Percentiles rank a stretch among this genome's conserved stretches.
These are phyloP conservation scores for Quambalaria eucalypti DNA, from an alignment of 1,284 basidiomycete species.

Conservation along the genomic window DNA sequence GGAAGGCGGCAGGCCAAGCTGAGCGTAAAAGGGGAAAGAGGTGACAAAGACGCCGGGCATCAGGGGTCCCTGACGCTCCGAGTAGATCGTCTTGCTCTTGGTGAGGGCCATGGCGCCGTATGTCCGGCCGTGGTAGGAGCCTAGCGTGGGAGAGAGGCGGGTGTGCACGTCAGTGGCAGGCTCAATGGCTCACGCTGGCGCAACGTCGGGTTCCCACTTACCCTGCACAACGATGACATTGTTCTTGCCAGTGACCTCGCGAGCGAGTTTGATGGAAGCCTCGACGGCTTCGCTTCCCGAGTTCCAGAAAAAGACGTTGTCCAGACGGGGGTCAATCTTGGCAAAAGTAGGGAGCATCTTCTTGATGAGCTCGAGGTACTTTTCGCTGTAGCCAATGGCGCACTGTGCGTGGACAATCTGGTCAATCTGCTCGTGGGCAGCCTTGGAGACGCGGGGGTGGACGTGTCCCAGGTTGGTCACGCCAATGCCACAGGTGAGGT, in stretches of 20 bases:
- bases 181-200: too few relatives aligned
- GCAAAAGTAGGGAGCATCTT: slow-evolving; percentile 59
- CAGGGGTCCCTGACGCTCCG: slow-evolving; percentile 65
- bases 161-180: too few relatives aligned
- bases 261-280: slow-evolving; percentile 66
- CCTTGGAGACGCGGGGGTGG: slow-evolving; percentile 38
- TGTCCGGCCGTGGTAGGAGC: slow-evolving; percentile 44
- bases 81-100: slow-evolving; percentile 81
- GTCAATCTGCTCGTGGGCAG: slow-evolving; percentile 34
- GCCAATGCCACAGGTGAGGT: slow-evolving; percentile 41
- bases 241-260: slow-evolving; percentile 65
- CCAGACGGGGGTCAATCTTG: slow-evolving; percentile 60
- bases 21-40: slow-evolving; percentile 89
- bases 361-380: slow-evolving; percentile 32
- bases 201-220: too few relatives aligned
- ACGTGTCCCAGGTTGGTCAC: slow-evolving; percentile 42
- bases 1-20: slow-evolving; percentile 59
- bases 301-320: slow-evolving; percentile 74
- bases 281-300: slow-evolving; percentile 86
- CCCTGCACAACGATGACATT: slow-evolving; percentile 84
- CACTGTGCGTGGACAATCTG: slow-evolving; percentile 39
- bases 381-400: slow-evolving; percentile 27
- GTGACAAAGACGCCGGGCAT: slow-evolving; percentile 79
- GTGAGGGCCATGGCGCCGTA: slow-evolving; percentile 75
- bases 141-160: too few relatives aligned